These are phyloP conservation scores for Corinectria fuckeliana DNA, from an alignment of 2,329 filamentous ascomycete genomes.

Conservation along the genomic window DNA sequence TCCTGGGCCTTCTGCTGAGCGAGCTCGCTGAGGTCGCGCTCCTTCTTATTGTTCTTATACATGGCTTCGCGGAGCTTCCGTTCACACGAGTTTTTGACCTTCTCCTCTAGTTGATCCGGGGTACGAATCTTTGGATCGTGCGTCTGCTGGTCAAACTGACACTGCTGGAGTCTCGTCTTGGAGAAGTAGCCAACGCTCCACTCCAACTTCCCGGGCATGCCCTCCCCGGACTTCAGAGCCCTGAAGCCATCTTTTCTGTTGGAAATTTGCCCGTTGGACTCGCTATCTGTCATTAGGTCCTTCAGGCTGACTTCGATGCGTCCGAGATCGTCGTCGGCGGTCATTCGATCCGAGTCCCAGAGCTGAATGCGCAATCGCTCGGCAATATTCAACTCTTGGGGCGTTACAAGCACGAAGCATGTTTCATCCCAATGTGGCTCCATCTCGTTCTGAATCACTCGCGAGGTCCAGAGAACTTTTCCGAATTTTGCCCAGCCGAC, in stretches of 20 bases:
- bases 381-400: slow-evolving; percentile 74
- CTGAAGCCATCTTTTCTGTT: slow-evolving; percentile 70
- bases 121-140: slow-evolving; percentile 63
- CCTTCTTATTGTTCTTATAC: slow-evolving; percentile 50
- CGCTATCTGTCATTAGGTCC: slow-evolving; percentile 63
- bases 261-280: slow-evolving; percentile 67
- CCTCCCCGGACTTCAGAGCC: slow-evolving; percentile 68
- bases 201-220: slow-evolving; percentile 71
- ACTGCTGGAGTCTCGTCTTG: slow-evolving; percentile 67
- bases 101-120: slow-evolving; percentile 63
- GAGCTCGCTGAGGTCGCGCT: slow-evolving; percentile 66
- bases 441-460: slow-evolving; percentile 70
- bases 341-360: slow-evolving; percentile 77
- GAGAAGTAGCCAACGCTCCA: slow-evolving; percentile 77
- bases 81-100: slow-evolving; percentile 61
- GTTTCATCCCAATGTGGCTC: slow-evolving; percentile 76
- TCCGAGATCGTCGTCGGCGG: slow-evolving; percentile 77
- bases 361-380: slow-evolving; percentile 73
- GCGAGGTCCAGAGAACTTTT: slow-evolving; percentile 65
- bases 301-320: slow-evolving; percentile 74
- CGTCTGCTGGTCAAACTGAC: slow-evolving; percentile 67
- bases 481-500: slow-evolving; percentile 82
- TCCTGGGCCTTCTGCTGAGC: slow-evolving; percentile 73
- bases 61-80: slow-evolving; percentile 70
- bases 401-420: slow-evolving; percentile 70